These are phyloP conservation scores for Xylariaceae sp. DNA, from an alignment of 2,329 filamentous ascomycete species.

Conservation along the genomic window DNA sequence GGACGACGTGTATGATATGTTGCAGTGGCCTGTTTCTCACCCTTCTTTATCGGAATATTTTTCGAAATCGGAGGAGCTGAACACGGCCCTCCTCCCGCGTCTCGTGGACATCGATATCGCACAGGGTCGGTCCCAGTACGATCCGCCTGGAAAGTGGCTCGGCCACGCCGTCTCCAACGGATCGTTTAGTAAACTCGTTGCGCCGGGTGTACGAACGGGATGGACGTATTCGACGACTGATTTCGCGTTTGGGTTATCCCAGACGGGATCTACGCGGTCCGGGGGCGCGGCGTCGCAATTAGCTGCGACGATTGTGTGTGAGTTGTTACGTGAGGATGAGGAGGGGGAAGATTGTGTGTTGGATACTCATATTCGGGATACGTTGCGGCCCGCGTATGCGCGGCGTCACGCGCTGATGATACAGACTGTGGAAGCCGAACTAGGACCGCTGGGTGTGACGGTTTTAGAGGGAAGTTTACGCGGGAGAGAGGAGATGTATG, in stretches of 20 bases:
- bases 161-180: slow-evolving; percentile 82
- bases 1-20: slow-evolving; percentile 92
- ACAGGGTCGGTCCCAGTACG: slow-evolving; percentile 47
- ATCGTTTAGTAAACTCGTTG: slow-evolving; percentile 82
- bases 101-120: slow-evolving; percentile 72
- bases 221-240: slow-evolving; percentile 54
- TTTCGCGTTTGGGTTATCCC: slow-evolving; percentile 46
- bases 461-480: slow-evolving; percentile 22
- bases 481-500: slow-evolving; percentile 47
- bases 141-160: slow-evolving; percentile 43
- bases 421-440: slow-evolving; percentile 50
- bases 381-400: slow-evolving; percentile 42
- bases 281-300: slow-evolving; percentile 55
- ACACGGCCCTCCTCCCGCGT: slow-evolving; percentile 59
- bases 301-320: slow-evolving; percentile 46
- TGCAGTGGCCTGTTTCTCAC: slow-evolving; percentile 60
- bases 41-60: too few relatives aligned
- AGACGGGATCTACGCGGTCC: slow-evolving; percentile 49
- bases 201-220: slow-evolving; percentile 74
- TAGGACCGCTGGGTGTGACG: slow-evolving; percentile 58
- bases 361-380: slow-evolving; percentile 39
- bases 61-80: neutral
- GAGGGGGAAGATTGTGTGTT: slow-evolving; percentile 28
- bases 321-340: slow-evolving; percentile 38
- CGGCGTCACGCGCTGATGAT: slow-evolving; percentile 48